phyloP scores from a whole-genome alignment of 1,139 yeast genomes.

The Yamadazyma spencermartinsiae region DNA sequence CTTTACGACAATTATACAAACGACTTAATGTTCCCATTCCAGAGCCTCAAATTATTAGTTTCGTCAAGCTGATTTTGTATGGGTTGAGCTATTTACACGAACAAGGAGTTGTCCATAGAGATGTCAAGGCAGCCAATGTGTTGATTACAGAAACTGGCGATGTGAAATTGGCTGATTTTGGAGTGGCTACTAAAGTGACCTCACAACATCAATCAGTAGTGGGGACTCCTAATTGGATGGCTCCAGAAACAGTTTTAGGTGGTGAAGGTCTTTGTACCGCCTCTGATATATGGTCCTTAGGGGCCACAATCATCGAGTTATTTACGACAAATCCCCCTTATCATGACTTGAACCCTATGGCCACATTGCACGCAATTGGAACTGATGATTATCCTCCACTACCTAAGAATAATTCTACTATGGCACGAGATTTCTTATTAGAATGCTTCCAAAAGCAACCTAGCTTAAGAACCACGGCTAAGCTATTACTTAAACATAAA shows the following conservation, averaged over 20 bases:
- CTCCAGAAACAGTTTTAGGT: constrained; percentile 73
- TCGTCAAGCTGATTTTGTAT: constrained; percentile 66
- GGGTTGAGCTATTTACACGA: constrained; percentile 72
- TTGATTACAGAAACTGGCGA: constrained; percentile 58
- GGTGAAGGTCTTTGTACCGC: constrained; percentile 87
- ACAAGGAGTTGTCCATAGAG: constrained; percentile 76
- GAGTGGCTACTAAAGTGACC: constrained; percentile 64
- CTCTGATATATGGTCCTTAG: constrained; percentile 91
- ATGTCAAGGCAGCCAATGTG: constrained; percentile 78
- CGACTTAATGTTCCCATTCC: constrained; percentile 53
- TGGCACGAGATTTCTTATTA: constrained; percentile 61
- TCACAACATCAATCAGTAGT: constrained; percentile 45
- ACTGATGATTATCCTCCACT: constrained; percentile 79
- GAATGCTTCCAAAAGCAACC: constrained; percentile 83
- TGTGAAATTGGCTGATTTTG: constrained; percentile 76
- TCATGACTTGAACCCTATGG: constrained; percentile 77
- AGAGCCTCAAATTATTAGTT: constrained; percentile 60
- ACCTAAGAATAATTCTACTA: constrained; percentile 58
- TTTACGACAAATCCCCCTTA: constrained; percentile 89
- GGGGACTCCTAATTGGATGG: constrained; percentile 89
- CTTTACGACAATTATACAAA: constrained; percentile 68
- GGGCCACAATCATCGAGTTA: constrained; percentile 88
- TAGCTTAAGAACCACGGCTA: constrained; percentile 57
- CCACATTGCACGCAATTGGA: constrained; percentile 90
- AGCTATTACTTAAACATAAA: constrained; percentile 54